Evolutionary conservation across 2,329 filamentous ascomycete genomes (phyloP).

Genomic region (Xylariaceae sp.): DNA sequence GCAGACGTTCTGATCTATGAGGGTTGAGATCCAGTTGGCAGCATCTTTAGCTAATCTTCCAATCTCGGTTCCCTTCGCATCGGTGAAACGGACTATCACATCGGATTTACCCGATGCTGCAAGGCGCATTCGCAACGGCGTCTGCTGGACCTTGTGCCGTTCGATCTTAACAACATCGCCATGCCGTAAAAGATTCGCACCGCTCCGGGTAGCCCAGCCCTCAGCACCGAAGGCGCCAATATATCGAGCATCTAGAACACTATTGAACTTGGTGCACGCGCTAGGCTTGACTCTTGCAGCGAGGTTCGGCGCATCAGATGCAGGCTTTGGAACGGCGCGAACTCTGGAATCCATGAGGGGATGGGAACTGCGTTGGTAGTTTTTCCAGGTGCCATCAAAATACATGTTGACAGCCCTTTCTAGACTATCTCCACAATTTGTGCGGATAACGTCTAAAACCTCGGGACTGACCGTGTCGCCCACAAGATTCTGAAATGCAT

Average conservation of each 20-base stretch:
- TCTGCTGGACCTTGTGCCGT: conserved; percentile 67
- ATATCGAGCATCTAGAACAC: conserved; percentile 54
- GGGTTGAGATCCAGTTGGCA: conserved; percentile 83
- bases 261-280: conserved; percentile 11
- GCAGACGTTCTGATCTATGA: conserved; percentile 88
- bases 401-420: conserved; percentile 65
- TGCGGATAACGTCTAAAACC: conserved; percentile 45
- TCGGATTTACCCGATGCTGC: conserved; percentile 66
- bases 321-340: conserved; percentile 12
- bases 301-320: conserved; percentile 11
- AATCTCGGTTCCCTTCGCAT: conserved; percentile 70
- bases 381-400: conserved; percentile 63
- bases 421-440: conserved; percentile 52
- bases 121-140: conserved; percentile 41
- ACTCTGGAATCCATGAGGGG: conserved; percentile 16
- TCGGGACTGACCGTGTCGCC: conserved; percentile 50
- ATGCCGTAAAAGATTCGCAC: conserved; percentile 66
- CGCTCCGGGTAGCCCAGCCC: conserved; percentile 87
- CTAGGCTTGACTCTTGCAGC: conserved; percentile 14
- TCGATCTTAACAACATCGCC: conserved; percentile 84
- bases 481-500: conserved; percentile 54
- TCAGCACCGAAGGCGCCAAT: conserved; percentile 88
- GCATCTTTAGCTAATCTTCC: conserved; percentile 82
- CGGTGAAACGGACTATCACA: conserved; percentile 88
- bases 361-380: conserved; percentile 34